These are phyloP conservation scores for Sclerotinia sclerotiorum DNA, from an alignment of 2,329 filamentous ascomycete genomes.

Conservation along the genomic window DNA sequence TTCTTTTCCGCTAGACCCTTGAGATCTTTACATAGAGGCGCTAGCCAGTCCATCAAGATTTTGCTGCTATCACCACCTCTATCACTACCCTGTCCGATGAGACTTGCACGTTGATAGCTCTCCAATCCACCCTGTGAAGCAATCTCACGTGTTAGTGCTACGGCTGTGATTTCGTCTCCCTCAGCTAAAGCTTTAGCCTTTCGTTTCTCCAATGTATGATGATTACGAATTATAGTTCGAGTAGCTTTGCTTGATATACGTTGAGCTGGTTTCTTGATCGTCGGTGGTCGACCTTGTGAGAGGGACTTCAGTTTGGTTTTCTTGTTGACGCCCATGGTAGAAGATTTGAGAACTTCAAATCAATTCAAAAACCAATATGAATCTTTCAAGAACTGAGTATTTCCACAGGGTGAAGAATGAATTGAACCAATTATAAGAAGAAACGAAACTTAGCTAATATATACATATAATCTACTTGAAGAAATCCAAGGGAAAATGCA, in stretches of 20 bases:
- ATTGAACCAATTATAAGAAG: neutral
- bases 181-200: slow-evolving; percentile 55
- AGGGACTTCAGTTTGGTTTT: slow-evolving; percentile 51
- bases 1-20: slow-evolving; percentile 31
- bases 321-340: slow-evolving; percentile 46
- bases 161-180: slow-evolving; percentile 52
- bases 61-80: slow-evolving; percentile 67
- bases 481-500: neutral
- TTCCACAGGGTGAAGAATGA: neutral
- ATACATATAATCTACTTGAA: neutral
- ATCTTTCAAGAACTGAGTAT: slow-evolving; percentile 1
- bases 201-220: slow-evolving; percentile 65
- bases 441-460: neutral
- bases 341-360: neutral
- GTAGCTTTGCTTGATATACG: slow-evolving; percentile 66
- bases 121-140: slow-evolving; percentile 59
- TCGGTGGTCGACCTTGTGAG: slow-evolving; percentile 55
- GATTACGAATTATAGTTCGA: slow-evolving; percentile 62
- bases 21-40: slow-evolving; percentile 39
- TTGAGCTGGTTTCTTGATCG: slow-evolving; percentile 47
- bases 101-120: slow-evolving; percentile 65
- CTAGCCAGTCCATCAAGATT: slow-evolving; percentile 63
- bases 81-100: slow-evolving; percentile 65
- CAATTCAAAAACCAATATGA: neutral
- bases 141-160: slow-evolving; percentile 53